Conservation (phyloP, 2,329 filamentous ascomycete species). For the Aspergillus neotritici region DNA sequence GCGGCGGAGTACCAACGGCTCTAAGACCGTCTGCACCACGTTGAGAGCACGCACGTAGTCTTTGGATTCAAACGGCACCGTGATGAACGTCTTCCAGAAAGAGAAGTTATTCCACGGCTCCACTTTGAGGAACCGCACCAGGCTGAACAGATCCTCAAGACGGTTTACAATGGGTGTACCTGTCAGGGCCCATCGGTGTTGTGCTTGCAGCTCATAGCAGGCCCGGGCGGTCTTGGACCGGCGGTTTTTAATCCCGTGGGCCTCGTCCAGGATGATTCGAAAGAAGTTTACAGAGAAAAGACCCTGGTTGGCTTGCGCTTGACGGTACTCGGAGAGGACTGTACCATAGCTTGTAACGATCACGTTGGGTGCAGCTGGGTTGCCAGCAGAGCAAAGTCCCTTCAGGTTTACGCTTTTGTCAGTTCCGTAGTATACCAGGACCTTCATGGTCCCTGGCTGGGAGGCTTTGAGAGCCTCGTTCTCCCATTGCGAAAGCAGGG, state of each 20-base stretch:
- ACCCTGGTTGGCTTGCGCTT: slow-evolving; percentile 47
- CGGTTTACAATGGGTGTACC: slow-evolving; percentile 96
- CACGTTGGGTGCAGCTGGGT: slow-evolving; percentile 75
- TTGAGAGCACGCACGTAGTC: slow-evolving; percentile 90
- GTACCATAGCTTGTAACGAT: slow-evolving; percentile 94
- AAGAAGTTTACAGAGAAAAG: slow-evolving; percentile 90
- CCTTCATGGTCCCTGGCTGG: slow-evolving; percentile 71
- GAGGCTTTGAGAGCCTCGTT: slow-evolving; percentile 92
- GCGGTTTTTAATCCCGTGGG: slow-evolving; percentile 84
- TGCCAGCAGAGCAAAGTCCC: slow-evolving; percentile 68
- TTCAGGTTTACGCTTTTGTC: slow-evolving; percentile 78
- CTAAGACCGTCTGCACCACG: slow-evolving; percentile 92
- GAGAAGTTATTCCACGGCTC: slow-evolving; percentile 99
- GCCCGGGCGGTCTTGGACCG: slow-evolving; percentile 91
- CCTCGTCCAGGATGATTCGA: slow-evolving; percentile 90
- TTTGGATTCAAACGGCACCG: slow-evolving; percentile 90
- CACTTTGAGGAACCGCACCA: slow-evolving; percentile 86
- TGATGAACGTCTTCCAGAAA: slow-evolving; percentile 99
- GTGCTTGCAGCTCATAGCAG: slow-evolving; percentile 81
- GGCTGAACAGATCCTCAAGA: slow-evolving; percentile 86
- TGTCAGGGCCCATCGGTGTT: slow-evolving; percentile 87
- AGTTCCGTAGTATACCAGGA: slow-evolving; percentile 83
- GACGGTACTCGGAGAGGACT: slow-evolving; percentile 81
- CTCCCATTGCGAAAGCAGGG: slow-evolving; percentile 92
- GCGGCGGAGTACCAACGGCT: slow-evolving; percentile 87